These are phyloP conservation scores for Aspergillus thermomutatus DNA, from an alignment of 2,329 filamentous ascomycete genomes.

Conservation along the genomic window DNA sequence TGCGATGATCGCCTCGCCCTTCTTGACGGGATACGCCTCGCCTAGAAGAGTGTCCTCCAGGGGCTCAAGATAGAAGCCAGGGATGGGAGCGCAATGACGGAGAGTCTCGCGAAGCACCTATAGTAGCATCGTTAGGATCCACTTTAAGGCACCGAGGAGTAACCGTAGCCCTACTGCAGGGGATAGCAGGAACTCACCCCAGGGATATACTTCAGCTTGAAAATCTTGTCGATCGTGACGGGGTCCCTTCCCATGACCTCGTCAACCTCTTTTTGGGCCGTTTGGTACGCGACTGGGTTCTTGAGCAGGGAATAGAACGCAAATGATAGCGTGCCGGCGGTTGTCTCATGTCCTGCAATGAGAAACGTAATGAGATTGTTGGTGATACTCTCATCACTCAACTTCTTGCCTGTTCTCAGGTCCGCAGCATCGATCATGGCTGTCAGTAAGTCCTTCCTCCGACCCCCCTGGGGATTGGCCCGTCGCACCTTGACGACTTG, in stretches of 20 bases:
- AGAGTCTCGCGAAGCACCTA: slow-evolving; percentile 6
- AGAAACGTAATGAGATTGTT: slow-evolving; percentile 72
- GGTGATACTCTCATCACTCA: slow-evolving; percentile 61
- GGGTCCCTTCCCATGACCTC: slow-evolving; percentile 56
- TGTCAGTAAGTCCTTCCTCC: slow-evolving; percentile 66
- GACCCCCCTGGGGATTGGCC: slow-evolving; percentile 52
- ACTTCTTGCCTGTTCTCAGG: slow-evolving; percentile 60
- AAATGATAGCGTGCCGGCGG: slow-evolving; percentile 64
- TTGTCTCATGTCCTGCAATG: slow-evolving; percentile 70
- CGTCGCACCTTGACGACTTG: slow-evolving; percentile 61
- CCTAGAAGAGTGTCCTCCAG: slow-evolving; percentile 23
- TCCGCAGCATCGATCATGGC: slow-evolving; percentile 68
- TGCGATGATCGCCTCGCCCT: slow-evolving; percentile 49
- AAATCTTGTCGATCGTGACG: slow-evolving; percentile 59
- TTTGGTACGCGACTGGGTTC: slow-evolving; percentile 57
- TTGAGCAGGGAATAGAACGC: slow-evolving; percentile 62
- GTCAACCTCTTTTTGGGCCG: slow-evolving; percentile 67
- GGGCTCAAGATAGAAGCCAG: neutral
- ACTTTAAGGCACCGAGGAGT: too few species aligned
- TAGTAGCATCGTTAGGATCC: too few species aligned
- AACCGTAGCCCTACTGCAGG: too few species aligned
- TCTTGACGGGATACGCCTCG: slow-evolving; percentile 59
- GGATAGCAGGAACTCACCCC: too few species aligned
- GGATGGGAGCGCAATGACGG: slow-evolving; percentile 1
- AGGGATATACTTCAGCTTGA: slow-evolving; percentile 62